phyloP scores from a whole-genome alignment of 257 asterid genomes.

The Solanum appendiculatum region DNA sequence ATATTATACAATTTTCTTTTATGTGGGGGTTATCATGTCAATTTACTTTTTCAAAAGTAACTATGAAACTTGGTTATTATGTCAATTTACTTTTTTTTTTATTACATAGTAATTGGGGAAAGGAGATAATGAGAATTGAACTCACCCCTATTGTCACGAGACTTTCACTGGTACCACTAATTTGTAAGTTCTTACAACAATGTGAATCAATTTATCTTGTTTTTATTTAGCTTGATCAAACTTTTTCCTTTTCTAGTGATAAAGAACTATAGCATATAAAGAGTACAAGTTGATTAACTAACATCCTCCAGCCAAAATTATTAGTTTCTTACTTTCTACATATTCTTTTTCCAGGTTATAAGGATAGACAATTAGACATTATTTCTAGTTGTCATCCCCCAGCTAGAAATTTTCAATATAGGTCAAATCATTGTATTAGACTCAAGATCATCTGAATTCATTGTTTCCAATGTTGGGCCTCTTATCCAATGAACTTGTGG shows the following conservation, averaged over 20 bases:
- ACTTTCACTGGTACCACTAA: background rate
- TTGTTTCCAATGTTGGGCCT: background rate
- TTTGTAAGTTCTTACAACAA: background rate
- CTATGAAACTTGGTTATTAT: background rate
- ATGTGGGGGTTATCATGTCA: background rate
- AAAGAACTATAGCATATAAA: background rate
- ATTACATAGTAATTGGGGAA: background rate
- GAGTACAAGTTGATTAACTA: background rate
- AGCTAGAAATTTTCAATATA: background rate
- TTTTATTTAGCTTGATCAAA: too few species aligned
- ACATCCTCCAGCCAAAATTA: background rate
- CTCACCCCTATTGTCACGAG: background rate
- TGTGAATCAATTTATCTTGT: background rate
- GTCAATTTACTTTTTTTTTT: too few species aligned
- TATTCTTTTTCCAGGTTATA: background rate
- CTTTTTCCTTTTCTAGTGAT: background rate
- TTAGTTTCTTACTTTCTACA: too few species aligned
- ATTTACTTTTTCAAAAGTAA: background rate
- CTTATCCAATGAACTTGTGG: background rate
- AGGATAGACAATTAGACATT: background rate
- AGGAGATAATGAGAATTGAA: background rate
- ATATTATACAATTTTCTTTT: background rate
- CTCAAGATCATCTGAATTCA: background rate
- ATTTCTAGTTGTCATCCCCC: background rate
- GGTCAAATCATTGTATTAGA: background rate